A percentile compares a stretch with the other conserved stretches of the same genome.
Conservation (phyloP, 257 asterid species). For the Solanum virginianum region DNA sequence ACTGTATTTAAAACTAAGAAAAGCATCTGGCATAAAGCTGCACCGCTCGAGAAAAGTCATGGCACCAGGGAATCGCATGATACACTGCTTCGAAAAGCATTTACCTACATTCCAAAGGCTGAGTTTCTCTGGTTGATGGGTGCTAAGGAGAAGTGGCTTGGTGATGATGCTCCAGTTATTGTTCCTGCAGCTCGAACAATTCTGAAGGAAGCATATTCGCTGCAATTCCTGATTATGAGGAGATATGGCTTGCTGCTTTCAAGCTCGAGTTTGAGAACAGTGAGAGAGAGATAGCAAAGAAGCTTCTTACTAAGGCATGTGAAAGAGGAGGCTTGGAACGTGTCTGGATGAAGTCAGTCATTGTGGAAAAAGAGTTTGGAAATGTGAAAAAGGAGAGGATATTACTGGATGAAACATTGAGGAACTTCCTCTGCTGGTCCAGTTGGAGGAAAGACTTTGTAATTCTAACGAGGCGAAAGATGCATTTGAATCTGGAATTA, state of each 20-base stretch:
- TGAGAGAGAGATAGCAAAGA: slow-evolving; percentile 78
- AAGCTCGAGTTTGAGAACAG: slow-evolving; percentile 95
- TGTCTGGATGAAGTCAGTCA: slow-evolving; percentile 98
- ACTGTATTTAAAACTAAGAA: slow-evolving; percentile 69
- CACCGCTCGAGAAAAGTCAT: slow-evolving; percentile 91
- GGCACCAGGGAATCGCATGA: slow-evolving; percentile 80
- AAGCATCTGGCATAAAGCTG: slow-evolving; percentile 96
- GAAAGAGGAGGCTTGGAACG: slow-evolving; percentile 84
- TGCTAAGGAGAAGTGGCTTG: slow-evolving; percentile 97
- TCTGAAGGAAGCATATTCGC: slow-evolving; percentile 83
- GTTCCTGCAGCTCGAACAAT: slow-evolving; percentile 85
- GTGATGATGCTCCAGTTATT: slow-evolving; percentile 29
- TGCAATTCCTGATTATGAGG: slow-evolving; percentile 90
- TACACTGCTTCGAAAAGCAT: slow-evolving; percentile 67
- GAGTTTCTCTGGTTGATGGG: slow-evolving; percentile 92
- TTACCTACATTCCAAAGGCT: slow-evolving; percentile 76
- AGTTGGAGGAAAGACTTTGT: slow-evolving; percentile 67
- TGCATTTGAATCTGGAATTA: slow-evolving; percentile 53
- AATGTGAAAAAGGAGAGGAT: slow-evolving; percentile 62
- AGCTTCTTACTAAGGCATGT: slow-evolving; percentile 85
- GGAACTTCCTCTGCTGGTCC: slow-evolving; percentile 76
- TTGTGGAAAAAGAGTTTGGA: slow-evolving; percentile 82
- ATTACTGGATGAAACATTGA: slow-evolving; percentile 67
- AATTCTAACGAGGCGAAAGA: slow-evolving; percentile 55
- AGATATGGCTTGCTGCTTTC: slow-evolving; percentile 96